phyloP scores from a whole-genome alignment of 345 rosid genomes.

The Citrus reticulata region DNA sequence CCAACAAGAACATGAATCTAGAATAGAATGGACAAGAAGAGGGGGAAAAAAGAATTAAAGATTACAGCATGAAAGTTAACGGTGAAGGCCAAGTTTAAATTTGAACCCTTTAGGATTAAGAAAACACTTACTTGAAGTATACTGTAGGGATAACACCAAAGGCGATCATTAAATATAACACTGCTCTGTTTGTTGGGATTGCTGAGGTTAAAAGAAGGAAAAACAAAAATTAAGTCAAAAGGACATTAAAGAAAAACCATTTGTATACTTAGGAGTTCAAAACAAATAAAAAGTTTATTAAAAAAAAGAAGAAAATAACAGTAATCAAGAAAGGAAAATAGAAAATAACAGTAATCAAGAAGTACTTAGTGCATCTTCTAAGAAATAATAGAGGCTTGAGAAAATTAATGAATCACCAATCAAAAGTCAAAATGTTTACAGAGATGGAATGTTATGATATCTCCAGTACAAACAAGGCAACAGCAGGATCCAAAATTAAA shows the following conservation, averaged over 20 bases:
- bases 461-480: background rate
- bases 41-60: background rate
- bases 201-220: constrained; percentile 38
- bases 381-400: background rate
- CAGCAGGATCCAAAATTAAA: background rate
- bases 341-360: background rate
- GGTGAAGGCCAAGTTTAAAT: background rate
- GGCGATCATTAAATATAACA: constrained; percentile 55
- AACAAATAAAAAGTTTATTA: background rate
- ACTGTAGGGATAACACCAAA: constrained; percentile 87
- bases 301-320: background rate
- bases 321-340: background rate
- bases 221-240: background rate
- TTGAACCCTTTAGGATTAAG: background rate
- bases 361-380: background rate
- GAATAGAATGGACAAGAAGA: background rate
- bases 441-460: background rate
- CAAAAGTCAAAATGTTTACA: background rate
- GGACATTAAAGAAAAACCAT: background rate
- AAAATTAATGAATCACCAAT: background rate
- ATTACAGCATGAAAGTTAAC: background rate
- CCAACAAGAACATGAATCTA: background rate
- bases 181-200: constrained; percentile 52
- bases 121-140: constrained; percentile 61
- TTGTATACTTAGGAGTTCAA: background rate